A percentile compares a stretch with the other conserved stretches of the same genome.
Conservation (phyloP, 495 filamentous ascomycete genomes). For the Penicillium crystallinum region DNA sequence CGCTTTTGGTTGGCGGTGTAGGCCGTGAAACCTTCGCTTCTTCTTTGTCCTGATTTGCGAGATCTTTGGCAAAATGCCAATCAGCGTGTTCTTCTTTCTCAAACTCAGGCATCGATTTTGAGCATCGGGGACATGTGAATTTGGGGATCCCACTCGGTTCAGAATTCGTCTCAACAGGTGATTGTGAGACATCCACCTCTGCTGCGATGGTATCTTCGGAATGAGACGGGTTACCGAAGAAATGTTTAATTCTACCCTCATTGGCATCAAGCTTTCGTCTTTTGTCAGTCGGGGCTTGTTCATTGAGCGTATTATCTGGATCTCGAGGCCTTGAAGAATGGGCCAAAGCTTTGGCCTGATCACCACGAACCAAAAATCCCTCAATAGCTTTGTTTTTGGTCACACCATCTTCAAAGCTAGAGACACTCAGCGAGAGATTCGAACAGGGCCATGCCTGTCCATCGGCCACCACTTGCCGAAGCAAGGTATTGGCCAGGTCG, state of each 20-base stretch:
- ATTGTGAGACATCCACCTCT: slow-evolving; percentile 1
- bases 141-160: background rate
- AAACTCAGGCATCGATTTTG: slow-evolving; percentile 46
- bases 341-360: slow-evolving; percentile 56
- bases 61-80: slow-evolving; percentile 91
- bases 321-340: slow-evolving; percentile 13
- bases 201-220: slow-evolving; percentile 6
- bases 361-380: slow-evolving; percentile 73
- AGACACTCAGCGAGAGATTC: slow-evolving; percentile 77
- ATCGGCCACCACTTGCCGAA: slow-evolving; percentile 72
- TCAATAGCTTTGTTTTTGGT: slow-evolving; percentile 80
- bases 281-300: slow-evolving; percentile 22
- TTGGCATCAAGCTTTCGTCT: slow-evolving; percentile 27
- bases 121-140: slow-evolving; percentile 61
- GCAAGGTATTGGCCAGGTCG: slow-evolving; percentile 66
- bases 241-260: slow-evolving; percentile 28
- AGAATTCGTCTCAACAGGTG: background rate
- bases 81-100: slow-evolving; percentile 77
- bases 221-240: slow-evolving; percentile 27
- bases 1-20: slow-evolving; percentile 14
- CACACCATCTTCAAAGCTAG: slow-evolving; percentile 85
- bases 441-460: slow-evolving; percentile 80
- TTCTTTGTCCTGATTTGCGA: slow-evolving; percentile 59
- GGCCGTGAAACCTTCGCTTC: slow-evolving; percentile 24
- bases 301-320: background rate